A percentile compares a stretch with the other conserved stretches of the same genome.
Conservation (phyloP, 106 monocot species). For the Dioscorea zingiberensis region DNA sequence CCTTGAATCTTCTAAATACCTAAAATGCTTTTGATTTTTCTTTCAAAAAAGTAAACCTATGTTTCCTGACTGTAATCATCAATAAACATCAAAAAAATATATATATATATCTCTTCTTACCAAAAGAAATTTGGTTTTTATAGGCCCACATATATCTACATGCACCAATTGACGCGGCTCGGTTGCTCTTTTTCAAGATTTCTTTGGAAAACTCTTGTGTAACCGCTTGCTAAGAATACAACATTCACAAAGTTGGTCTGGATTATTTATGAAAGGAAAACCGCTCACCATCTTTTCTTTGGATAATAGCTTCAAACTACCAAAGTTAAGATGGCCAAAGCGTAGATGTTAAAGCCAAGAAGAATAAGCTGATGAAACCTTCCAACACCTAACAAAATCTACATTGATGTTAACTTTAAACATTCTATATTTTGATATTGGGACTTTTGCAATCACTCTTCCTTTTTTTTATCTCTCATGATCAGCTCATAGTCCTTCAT, state of each 20-base stretch:
- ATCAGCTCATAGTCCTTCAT: too few relatives aligned
- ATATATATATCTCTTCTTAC: not conserved
- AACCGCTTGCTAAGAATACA: too few relatives aligned
- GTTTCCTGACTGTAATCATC: not conserved
- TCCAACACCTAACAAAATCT: not conserved
- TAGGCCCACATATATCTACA: not conserved
- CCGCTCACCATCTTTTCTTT: too few relatives aligned
- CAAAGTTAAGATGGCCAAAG: too few relatives aligned
- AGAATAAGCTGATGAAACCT: too few relatives aligned
- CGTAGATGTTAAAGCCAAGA: too few relatives aligned
- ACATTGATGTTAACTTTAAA: not conserved
- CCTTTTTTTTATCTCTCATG: too few relatives aligned
- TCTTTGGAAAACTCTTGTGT: not conserved
- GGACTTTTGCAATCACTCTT: not conserved
- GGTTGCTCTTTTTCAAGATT: not conserved
- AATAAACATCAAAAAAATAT: not conserved
- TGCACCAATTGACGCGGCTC: not conserved
- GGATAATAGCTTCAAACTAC: too few relatives aligned
- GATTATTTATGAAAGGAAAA: too few relatives aligned
- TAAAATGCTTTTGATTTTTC: not conserved
- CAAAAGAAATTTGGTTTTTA: not conserved
- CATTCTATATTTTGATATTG: not conserved
- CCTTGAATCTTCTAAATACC: not conserved
- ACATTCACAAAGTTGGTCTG: too few relatives aligned
- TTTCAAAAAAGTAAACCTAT: too few relatives aligned